These are phyloP conservation scores for Penicillium fuscoglaucum DNA, from an alignment of 2,329 filamentous ascomycete species.

Conservation along the genomic window DNA sequence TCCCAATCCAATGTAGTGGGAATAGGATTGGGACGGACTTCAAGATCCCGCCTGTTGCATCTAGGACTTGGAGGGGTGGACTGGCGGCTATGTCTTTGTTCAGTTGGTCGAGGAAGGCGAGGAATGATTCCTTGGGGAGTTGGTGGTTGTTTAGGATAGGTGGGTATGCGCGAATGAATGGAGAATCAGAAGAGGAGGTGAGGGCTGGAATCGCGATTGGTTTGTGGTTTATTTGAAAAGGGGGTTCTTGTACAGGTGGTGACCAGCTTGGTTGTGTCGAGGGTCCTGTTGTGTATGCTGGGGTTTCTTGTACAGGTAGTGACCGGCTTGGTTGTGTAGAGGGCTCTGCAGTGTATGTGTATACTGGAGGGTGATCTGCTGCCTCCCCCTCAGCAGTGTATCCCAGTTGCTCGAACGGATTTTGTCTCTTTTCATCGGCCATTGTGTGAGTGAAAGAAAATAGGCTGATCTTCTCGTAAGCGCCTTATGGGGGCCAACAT, in stretches of 20 bases:
- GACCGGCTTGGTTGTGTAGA: slow-evolving; percentile 1
- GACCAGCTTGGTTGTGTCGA: slow-evolving; percentile 1
- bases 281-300: slow-evolving; percentile 2
- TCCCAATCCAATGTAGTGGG: slow-evolving; percentile 27
- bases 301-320: background rate
- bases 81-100: slow-evolving; percentile 28
- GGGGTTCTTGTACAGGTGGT: background rate
- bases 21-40: slow-evolving; percentile 27
- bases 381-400: background rate
- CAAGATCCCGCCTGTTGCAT: slow-evolving; percentile 29
- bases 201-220: slow-evolving; percentile 23
- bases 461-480: background rate
- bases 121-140: slow-evolving; percentile 20
- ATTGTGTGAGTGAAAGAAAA: background rate
- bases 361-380: slow-evolving; percentile 6
- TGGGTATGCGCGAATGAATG: slow-evolving; percentile 22
- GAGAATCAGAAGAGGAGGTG: slow-evolving; percentile 12
- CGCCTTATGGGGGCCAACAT: background rate
- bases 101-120: slow-evolving; percentile 30
- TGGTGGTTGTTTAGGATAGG: slow-evolving; percentile 13
- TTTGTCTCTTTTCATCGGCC: slow-evolving; percentile 8
- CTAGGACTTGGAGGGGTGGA: slow-evolving; percentile 30
- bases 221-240: background rate
- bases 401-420: background rate
- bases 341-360: background rate